phyloP scores from a whole-genome alignment of 805 yeast genomes.

The Starmerella roubikii region DNA sequence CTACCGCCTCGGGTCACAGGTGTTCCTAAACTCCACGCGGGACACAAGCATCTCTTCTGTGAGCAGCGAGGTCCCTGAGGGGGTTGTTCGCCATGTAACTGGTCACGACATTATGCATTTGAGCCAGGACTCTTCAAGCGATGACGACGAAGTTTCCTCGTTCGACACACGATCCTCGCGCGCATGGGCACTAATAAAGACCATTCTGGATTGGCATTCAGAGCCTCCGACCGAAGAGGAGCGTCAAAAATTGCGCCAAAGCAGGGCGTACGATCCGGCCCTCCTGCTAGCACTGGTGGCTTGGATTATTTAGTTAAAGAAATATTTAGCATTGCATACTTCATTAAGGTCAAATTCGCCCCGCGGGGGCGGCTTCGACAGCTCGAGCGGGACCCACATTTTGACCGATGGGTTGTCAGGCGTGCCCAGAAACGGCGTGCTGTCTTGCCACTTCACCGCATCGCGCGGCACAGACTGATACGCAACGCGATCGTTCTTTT shows the following conservation, averaged over 20 bases:
- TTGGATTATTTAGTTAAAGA: conserved; percentile 32
- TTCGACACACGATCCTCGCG: no score
- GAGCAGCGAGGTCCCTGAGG: background rate
- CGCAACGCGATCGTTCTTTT: conserved; percentile 71
- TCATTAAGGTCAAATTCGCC: conserved; percentile 64
- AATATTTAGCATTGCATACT: conserved; percentile 56
- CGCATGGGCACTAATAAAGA: no score
- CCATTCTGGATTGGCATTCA: no score
- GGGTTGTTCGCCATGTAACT: background rate
- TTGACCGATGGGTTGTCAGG: conserved; percentile 5
- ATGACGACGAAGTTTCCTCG: no score
- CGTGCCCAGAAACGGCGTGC: conserved; percentile 37
- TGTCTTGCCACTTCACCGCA: conserved; percentile 37
- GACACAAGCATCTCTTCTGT: conserved; percentile 2
- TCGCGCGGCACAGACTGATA: conserved; percentile 34
- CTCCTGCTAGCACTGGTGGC: conserved; percentile 8
- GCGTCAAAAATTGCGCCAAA: no score
- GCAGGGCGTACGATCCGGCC: conserved; percentile 13
- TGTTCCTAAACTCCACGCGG: conserved; percentile 4
- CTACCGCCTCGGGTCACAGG: conserved; percentile 12
- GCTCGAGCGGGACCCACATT: conserved; percentile 46
- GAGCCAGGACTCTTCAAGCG: background rate
- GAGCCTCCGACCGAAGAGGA: no score
- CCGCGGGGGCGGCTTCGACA: conserved; percentile 55
- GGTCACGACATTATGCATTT: background rate